Evolutionary conservation across 2,329 filamentous ascomycete species (phyloP), one percentile per base, ranked within the genome.

Genomic region (Colletotrichum zoysiae): DNA sequence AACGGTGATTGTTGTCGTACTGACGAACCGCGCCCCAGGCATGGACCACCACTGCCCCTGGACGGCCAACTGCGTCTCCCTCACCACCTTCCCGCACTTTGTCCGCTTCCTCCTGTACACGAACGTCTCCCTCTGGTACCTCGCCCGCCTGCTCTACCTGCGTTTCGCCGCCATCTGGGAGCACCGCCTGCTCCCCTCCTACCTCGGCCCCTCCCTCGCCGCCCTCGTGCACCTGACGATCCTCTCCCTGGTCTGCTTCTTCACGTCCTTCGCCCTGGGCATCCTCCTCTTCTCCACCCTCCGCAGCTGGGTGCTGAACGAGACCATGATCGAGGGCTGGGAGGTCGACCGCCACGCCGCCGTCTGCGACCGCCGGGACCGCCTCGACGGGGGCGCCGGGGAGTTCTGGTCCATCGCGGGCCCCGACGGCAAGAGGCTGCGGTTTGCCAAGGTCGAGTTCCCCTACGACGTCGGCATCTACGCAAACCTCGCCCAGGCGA

Each of bases 1-100:
- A 2, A 1, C 23, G 16, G 20, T 56, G 33, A n/a, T 6, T 46
- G n/a, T 57, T 18, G 7, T 42, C 8, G n/a, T 48, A 20, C 48
- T 66, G 35, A 64, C 65, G 26, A 30, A n/a, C 44, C 38, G 18
- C 20, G 30, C 20, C 16, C n/a, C 48, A 63, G 60, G 61, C 6
- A 95, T 95, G 93, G 93, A 95, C 82, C 92, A 95, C 82, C 93
- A 97, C 83, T 96, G 93, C 78, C 93, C 93, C 3, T 96, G 93
- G 93, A 95, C 93, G 4, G 85, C 83, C 73, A 95, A 95, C 82
- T 97, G 94, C 83, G 92, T 96, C 65, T 95, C 92, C 16, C 88
- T 95, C 80, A 91, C 90, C 72, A 95, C 92, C 1, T 93, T 95
- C 77, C 93, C 94, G 9, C 91, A 95, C 82, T 96, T 96, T 81